Conservation (phyloP, 768 basidiomycete genomes). For the Tephrocybe rancida region DNA sequence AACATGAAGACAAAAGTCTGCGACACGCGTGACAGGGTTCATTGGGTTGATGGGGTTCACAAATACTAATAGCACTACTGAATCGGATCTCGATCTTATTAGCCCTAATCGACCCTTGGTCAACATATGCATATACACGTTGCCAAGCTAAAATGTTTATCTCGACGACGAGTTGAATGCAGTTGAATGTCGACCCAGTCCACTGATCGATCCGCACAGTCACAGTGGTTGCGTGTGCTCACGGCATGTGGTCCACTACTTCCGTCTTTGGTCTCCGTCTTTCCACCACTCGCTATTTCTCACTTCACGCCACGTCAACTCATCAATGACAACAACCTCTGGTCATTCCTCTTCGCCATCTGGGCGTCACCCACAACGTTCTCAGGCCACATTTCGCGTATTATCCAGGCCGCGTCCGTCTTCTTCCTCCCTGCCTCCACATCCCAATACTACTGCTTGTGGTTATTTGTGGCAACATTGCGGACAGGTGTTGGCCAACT, state of each 20-base stretch:
- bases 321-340: conserved; percentile 32
- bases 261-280: conserved; percentile 18
- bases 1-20: too few relatives aligned
- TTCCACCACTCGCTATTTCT: conserved; percentile 16
- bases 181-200: conserved; percentile 6
- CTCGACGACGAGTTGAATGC: neutral
- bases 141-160: too few relatives aligned
- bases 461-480: conserved; percentile 25
- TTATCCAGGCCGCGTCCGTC: conserved; percentile 25
- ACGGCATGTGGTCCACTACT: conserved; percentile 13
- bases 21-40: too few relatives aligned
- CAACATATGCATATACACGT: too few relatives aligned
- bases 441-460: conserved; percentile 25
- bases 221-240: conserved; percentile 12
- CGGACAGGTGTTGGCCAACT: conserved; percentile 26
- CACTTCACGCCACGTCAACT: conserved; percentile 39
- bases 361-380: conserved; percentile 32
- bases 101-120: too few relatives aligned
- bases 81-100: too few relatives aligned
- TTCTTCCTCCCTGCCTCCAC: conserved; percentile 18
- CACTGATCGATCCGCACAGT: conserved; percentile 1
- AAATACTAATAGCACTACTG: too few relatives aligned
- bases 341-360: conserved; percentile 34
- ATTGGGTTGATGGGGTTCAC: too few relatives aligned
- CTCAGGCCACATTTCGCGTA: conserved; percentile 25